A percentile compares a stretch with the other conserved stretches of the same genome.
phyloP scores from a whole-genome alignment of 345 rosid genomes.

The Iberis pinnata region DNA sequence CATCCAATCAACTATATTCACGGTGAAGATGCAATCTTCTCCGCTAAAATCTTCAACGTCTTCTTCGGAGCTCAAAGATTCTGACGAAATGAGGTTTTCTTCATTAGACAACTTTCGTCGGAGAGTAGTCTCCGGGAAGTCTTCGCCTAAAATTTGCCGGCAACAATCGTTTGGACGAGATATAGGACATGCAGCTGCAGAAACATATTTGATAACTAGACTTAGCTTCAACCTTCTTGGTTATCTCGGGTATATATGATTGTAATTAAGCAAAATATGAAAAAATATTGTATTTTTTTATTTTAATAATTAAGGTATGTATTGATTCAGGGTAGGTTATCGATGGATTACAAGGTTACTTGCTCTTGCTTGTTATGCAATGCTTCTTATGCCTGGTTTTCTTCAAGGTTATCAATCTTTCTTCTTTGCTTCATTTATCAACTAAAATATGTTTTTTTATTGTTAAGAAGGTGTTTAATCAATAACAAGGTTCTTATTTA shows the following conservation, averaged over 20 bases:
- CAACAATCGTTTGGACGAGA: slow-evolving; percentile 50
- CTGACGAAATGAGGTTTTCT: slow-evolving; percentile 8
- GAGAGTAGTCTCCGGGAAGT: slow-evolving; percentile 26
- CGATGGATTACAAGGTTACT: slow-evolving; percentile 70
- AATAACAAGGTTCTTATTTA: no score
- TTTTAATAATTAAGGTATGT: background rate
- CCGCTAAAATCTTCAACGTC: background rate
- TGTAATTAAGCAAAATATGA: no score
- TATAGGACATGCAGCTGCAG: slow-evolving; percentile 69
- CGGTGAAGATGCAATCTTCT: slow-evolving; percentile 23
- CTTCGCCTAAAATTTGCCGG: slow-evolving; percentile 27
- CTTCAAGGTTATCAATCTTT: slow-evolving; percentile 59
- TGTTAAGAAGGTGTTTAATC: background rate
- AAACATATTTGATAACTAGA: slow-evolving; percentile 65
- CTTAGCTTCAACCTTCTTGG: slow-evolving; percentile 64
- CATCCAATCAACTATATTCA: slow-evolving; percentile 9
- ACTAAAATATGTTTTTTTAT: background rate
- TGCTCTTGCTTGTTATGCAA: slow-evolving; percentile 75
- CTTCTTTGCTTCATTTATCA: background rate
- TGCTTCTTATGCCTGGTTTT: slow-evolving; percentile 88
- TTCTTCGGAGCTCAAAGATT: slow-evolving; percentile 7
- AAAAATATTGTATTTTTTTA: background rate
- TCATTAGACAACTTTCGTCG: slow-evolving; percentile 29
- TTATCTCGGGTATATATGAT: slow-evolving; percentile 78
- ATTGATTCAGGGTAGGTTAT: slow-evolving; percentile 79